Evolutionary conservation across 2,329 filamentous ascomycete genomes (phyloP).

Genomic region (Sphaerulina musiva): DNA sequence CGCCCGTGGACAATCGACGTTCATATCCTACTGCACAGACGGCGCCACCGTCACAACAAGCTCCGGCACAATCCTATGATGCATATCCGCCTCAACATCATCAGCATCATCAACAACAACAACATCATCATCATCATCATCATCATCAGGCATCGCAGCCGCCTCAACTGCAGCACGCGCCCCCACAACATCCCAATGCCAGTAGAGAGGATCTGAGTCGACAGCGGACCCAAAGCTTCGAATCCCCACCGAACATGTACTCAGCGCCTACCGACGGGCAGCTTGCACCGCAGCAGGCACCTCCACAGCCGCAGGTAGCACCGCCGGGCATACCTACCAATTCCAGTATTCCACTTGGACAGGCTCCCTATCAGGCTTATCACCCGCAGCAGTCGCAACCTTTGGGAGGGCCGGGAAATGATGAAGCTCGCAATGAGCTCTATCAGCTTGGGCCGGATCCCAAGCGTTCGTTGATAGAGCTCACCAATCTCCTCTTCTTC

Average conservation of each 20-base stretch:
- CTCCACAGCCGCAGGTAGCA: slow-evolving; percentile 25
- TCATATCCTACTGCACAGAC: slow-evolving; percentile 33
- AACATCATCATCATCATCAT: slow-evolving; percentile 14
- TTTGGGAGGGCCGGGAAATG: slow-evolving; percentile 63
- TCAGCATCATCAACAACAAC: slow-evolving; percentile 17
- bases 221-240: slow-evolving; percentile 29
- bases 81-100: slow-evolving; percentile 22
- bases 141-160: slow-evolving; percentile 9
- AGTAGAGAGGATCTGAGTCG: slow-evolving; percentile 19
- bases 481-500: slow-evolving; percentile 86
- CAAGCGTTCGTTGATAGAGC: slow-evolving; percentile 84
- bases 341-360: slow-evolving; percentile 10
- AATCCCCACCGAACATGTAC: slow-evolving; percentile 28
- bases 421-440: slow-evolving; percentile 84
- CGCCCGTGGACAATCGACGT: slow-evolving; percentile 41
- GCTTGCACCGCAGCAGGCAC: slow-evolving; percentile 17
- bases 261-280: slow-evolving; percentile 22
- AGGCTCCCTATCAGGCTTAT: slow-evolving; percentile 24
- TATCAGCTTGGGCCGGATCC: slow-evolving; percentile 92
- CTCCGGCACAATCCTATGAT: slow-evolving; percentile 24
- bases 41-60: slow-evolving; percentile 18
- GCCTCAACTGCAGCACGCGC: slow-evolving; percentile 14
- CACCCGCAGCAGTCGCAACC: slow-evolving; percentile 41
- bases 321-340: slow-evolving; percentile 29
- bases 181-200: slow-evolving; percentile 7